These are phyloP conservation scores for Thuidium tamariscinum DNA, from an alignment of 225 moss, liverwort and hornwort genomes.

Conservation along the genomic window DNA sequence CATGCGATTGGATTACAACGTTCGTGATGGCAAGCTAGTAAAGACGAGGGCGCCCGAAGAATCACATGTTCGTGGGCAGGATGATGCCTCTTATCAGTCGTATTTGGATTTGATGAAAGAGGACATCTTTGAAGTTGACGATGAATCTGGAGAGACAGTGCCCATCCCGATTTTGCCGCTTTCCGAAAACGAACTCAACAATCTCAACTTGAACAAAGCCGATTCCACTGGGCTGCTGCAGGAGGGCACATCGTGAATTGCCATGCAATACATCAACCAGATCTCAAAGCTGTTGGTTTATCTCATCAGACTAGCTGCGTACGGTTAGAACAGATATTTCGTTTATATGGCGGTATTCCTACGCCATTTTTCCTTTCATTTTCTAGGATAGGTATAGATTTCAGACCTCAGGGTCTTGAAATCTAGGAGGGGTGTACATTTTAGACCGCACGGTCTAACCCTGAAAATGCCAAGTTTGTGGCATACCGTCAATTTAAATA, in stretches of 20 bases:
- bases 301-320: not conserved
- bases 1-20: slow-evolving; percentile 3
- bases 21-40: not conserved
- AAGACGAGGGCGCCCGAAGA: not conserved
- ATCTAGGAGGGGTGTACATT: too few species aligned
- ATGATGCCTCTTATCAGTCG: not conserved
- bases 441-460: too few species aligned
- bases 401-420: too few species aligned
- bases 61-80: not conserved
- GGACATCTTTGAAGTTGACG: slow-evolving; percentile 1
- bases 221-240: not conserved
- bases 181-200: not conserved
- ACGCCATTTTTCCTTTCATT: too few species aligned
- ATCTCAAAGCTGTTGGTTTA: not conserved
- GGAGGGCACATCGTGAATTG: not conserved
- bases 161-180: not conserved
- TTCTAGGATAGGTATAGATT: too few species aligned
- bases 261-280: not conserved
- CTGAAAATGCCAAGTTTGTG: too few species aligned
- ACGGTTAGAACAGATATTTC: not conserved
- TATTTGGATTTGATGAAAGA: not conserved
- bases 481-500: too few species aligned
- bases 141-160: not conserved
- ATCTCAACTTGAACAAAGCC: not conserved
- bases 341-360: too few species aligned